phyloP scores from a whole-genome alignment of 1,284 basidiomycete genomes.

The Cystobasidium pallidum region DNA sequence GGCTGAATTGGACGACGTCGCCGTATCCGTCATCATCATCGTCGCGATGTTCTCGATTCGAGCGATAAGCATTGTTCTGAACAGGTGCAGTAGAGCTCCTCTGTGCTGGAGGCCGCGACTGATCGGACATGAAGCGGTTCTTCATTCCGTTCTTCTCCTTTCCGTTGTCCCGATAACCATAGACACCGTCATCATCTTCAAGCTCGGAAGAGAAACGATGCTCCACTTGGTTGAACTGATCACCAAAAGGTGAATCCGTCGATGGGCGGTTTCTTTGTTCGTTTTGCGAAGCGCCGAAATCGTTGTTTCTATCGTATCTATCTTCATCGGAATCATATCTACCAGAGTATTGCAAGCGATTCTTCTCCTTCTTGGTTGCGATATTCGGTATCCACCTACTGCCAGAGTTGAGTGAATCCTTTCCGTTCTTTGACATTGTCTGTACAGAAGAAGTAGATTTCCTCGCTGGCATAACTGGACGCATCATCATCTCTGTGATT shows the following conservation, averaged over 20 bases:
- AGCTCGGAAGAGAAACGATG: slow-evolving; percentile 19
- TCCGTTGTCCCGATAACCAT: not conserved
- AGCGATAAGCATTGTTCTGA: slow-evolving; percentile 4
- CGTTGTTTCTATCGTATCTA: not conserved
- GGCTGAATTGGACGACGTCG: not conserved
- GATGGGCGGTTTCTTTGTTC: not conserved
- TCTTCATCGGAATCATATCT: slow-evolving; percentile 30
- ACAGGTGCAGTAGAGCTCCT: slow-evolving; percentile 25
- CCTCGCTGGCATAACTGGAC: slow-evolving; percentile 33
- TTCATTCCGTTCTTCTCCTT: not conserved
- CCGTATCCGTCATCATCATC: slow-evolving; percentile 13
- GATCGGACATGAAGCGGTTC: not conserved
- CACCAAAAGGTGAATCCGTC: slow-evolving; percentile 20
- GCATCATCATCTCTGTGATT: slow-evolving; percentile 40
- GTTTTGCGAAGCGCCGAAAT: not conserved
- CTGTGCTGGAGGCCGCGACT: not conserved
- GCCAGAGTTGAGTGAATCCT: not conserved
- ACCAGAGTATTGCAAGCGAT: slow-evolving; percentile 17
- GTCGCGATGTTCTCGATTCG: slow-evolving; percentile 17
- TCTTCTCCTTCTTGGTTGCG: slow-evolving; percentile 21
- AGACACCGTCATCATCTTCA: slow-evolving; percentile 10
- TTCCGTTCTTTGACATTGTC: not conserved
- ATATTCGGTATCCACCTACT: slow-evolving; percentile 9
- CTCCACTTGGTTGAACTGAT: slow-evolving; percentile 27
- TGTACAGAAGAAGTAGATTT: slow-evolving; percentile 32